Base-by-base conservation (phyloP, 331 rosid species). In the Dryas integrifolia region DNA sequence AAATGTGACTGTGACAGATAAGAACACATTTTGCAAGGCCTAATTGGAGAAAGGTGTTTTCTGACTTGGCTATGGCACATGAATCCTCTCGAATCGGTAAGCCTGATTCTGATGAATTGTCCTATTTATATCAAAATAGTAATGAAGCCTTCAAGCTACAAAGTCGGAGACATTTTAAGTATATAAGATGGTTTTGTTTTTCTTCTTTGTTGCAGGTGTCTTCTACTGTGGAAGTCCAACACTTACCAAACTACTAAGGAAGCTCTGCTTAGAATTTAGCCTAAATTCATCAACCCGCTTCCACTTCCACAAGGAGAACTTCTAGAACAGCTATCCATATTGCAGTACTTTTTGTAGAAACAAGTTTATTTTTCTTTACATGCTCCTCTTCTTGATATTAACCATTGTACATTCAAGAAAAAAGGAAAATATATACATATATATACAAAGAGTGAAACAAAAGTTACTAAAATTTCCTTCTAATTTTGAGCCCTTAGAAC, bases 11-110 rank as follows among this genome's bases (percentile, higher is more conserved):
- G 21, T 81, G 57, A 14, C 90, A 94, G 98, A 94, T 94, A 73
- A 45, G 81, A 69, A 94, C 98, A 18, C 97, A 94, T 80, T 94
- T 94, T 84, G 89, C 97, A 50, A 85, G 96, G 80, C 98, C 97
- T 4, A 88, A 94, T 45, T 94, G 98, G 98, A 85, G 58, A 76
- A 91, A 82, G 74, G 97, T 91, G 47, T 91, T 94, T 76, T 53
- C 85, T 21, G 73, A 84, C 9, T 63, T 94, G 76, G 90, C 96
- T 58, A 65, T 35, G 3, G 41, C 77, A 39, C 98, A 94, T 59
- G 76, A 55, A 68, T 80, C 57, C 43, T 84, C 90, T 49, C 82
- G 92, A 62, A 85, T 91, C 84, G 98, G 98, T 88, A 81, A 30
- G 35, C 40, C 50, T 14, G 48, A n/a, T 74, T 67, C 40, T 4